Percentiles rank a stretch among this genome's conserved stretches.
Evolutionary conservation across 2,329 filamentous ascomycete genomes (phyloP).

Genomic region (Boeremia exigua): DNA sequence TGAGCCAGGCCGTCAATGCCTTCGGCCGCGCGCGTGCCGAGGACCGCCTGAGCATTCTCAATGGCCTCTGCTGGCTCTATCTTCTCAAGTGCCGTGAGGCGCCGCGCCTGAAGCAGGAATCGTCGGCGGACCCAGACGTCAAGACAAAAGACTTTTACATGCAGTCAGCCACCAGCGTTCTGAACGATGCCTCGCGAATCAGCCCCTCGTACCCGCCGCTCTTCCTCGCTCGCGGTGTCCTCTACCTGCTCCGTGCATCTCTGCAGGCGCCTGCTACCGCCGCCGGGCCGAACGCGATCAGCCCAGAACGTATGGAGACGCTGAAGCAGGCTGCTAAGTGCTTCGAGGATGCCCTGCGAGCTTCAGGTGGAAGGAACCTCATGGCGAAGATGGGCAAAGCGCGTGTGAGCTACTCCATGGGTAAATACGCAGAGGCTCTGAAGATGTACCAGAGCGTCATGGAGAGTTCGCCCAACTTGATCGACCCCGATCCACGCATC

Average conservation of each 20-base stretch:
- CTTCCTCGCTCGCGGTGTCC: slow-evolving; percentile 87
- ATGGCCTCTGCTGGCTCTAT: slow-evolving; percentile 88
- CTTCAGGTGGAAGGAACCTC: slow-evolving; percentile 86
- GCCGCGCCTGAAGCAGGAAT: slow-evolving; percentile 66
- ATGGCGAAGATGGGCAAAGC: slow-evolving; percentile 91
- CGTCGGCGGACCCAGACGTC: slow-evolving; percentile 58
- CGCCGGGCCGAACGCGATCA: slow-evolving; percentile 68
- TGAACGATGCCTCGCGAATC: slow-evolving; percentile 95
- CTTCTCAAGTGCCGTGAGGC: slow-evolving; percentile 88
- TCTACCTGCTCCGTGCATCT: slow-evolving; percentile 86
- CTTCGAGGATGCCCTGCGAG: slow-evolving; percentile 90
- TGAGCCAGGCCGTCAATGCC: slow-evolving; percentile 75
- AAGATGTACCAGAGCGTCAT: slow-evolving; percentile 87
- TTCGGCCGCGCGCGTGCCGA: slow-evolving; percentile 73
- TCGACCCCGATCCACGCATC: slow-evolving; percentile 93
- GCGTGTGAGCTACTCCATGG: slow-evolving; percentile 83
- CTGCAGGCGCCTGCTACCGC: slow-evolving; percentile 76
- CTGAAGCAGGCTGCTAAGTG: slow-evolving; percentile 86
- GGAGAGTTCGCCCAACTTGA: slow-evolving; percentile 81
- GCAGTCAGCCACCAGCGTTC: slow-evolving; percentile 83
- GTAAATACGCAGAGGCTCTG: slow-evolving; percentile 83
- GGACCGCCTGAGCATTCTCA: slow-evolving; percentile 84
- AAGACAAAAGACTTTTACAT: slow-evolving; percentile 95
- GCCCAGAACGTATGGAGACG: slow-evolving; percentile 75
- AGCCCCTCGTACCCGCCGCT: slow-evolving; percentile 92